phyloP scores from a whole-genome alignment of 441 rosid species.

The Daphne laureola region DNA sequence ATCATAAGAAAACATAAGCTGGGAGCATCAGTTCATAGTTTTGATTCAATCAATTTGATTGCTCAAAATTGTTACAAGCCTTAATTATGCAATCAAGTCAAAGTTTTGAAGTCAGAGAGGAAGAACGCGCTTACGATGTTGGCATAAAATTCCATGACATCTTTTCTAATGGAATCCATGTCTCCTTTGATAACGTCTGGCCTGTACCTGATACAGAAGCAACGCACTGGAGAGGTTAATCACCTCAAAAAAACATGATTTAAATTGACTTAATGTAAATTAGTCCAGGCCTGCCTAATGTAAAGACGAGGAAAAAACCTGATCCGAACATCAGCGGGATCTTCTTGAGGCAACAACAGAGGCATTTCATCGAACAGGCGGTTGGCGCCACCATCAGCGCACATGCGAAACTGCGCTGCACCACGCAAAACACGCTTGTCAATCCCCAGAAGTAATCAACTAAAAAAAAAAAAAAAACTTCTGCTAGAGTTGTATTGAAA shows the following conservation, averaged over 20 bases:
- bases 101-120: not conserved
- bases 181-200: conserved; percentile 90
- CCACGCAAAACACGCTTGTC: conserved; percentile 18
- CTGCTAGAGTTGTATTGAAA: not conserved
- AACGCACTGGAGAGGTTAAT: conserved; percentile 1
- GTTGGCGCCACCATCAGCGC: conserved; percentile 99
- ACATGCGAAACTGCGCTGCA: conserved; percentile 73
- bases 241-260: not conserved
- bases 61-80: too few relatives aligned
- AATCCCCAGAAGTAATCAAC: not conserved
- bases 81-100: not conserved
- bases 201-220: conserved; percentile 46
- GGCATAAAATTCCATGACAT: conserved; percentile 53
- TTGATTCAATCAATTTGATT: too few relatives aligned
- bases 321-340: conserved; percentile 40
- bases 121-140: conserved; percentile 34
- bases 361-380: conserved; percentile 89
- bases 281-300: too few relatives aligned
- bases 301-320: conserved; percentile 30
- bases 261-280: too few relatives aligned
- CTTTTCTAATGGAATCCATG: conserved; percentile 75
- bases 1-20: too few relatives aligned
- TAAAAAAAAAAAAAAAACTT: not conserved
- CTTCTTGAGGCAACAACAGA: conserved; percentile 52
- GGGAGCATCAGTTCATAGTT: too few relatives aligned